These are phyloP conservation scores for Yarrowia divulgata DNA, from an alignment of 805 yeast species.

Conservation along the genomic window DNA sequence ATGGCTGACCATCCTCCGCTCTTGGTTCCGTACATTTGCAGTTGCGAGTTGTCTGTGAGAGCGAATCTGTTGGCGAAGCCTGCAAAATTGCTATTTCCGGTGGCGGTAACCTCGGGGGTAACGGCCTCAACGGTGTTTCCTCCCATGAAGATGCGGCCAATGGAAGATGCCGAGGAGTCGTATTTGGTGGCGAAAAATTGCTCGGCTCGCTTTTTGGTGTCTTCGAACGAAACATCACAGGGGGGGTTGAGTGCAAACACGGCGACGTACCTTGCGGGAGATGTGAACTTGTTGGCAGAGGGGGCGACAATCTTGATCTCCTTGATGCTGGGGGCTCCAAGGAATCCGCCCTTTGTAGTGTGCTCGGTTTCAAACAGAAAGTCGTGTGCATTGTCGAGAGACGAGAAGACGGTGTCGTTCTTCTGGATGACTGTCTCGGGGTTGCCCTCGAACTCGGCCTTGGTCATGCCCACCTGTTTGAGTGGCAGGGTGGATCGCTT, in stretches of 20 bases:
- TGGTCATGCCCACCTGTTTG: constrained; percentile 32
- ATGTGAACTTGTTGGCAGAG: constrained; percentile 19
- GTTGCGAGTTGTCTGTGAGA: constrained; percentile 27
- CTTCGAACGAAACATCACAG: constrained; percentile 4
- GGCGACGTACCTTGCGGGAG: constrained; percentile 28
- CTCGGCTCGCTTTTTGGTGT: constrained; percentile 12
- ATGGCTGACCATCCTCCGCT: constrained; percentile 34
- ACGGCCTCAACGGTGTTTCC: constrained; percentile 27
- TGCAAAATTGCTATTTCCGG: constrained; percentile 18
- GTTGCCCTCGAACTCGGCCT: constrained; percentile 3
- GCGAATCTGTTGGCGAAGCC: constrained; percentile 22
- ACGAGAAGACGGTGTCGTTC: constrained; percentile 31
- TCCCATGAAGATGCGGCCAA: constrained; percentile 19
- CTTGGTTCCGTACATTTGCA: constrained; percentile 32
- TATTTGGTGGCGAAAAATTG: constrained; percentile 13
- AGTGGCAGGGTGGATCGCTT: constrained; percentile 12
- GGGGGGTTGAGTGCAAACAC: constrained; percentile 31
- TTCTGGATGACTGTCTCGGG: constrained; percentile 11
- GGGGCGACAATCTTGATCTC: constrained; percentile 30
- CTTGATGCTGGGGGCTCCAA: constrained; percentile 30
- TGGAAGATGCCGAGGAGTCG: constrained; percentile 29
- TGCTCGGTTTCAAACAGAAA: constrained; percentile 6
- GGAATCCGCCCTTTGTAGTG: constrained; percentile 5
- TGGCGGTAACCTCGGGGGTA: background rate
- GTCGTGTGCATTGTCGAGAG: constrained; percentile 20